Evolutionary conservation across 169 alveolate species (phyloP).

Genomic region (Cryptosporidium felis): DNA sequence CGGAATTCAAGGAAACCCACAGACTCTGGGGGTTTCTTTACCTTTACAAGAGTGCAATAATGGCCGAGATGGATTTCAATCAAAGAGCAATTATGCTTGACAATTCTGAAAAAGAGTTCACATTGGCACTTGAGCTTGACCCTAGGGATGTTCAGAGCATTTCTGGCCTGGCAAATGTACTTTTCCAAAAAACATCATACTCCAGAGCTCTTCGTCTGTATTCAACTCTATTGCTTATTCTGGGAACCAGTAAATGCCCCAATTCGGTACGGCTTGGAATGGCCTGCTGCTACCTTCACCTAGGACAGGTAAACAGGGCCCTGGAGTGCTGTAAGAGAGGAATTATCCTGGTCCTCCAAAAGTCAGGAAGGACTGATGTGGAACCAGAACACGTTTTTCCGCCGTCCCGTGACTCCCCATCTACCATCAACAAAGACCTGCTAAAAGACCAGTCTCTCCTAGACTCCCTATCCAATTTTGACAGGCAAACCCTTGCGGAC

Average conservation of each 20-base stretch:
- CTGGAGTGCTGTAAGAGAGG: slow-evolving; percentile 57
- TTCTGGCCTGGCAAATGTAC: slow-evolving; percentile 56
- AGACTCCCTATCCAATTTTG: background rate
- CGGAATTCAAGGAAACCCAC: slow-evolving; percentile 1
- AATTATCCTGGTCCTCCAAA: no score
- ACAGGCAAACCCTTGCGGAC: slow-evolving; percentile 26
- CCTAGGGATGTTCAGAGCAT: slow-evolving; percentile 19
- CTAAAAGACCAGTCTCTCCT: background rate
- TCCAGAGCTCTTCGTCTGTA: slow-evolving; percentile 15
- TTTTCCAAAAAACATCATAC: background rate
- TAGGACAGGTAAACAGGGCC: background rate
- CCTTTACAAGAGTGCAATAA: slow-evolving; percentile 15
- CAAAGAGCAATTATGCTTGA: background rate
- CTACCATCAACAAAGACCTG: background rate
- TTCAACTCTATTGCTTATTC: slow-evolving; percentile 1
- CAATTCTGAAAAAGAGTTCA: slow-evolving; percentile 24
- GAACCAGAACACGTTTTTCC: background rate
- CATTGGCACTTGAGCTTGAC: background rate
- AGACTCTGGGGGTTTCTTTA: slow-evolving; percentile 39
- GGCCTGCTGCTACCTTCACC: slow-evolving; percentile 45
- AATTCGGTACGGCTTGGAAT: slow-evolving; percentile 38
- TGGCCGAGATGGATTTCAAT: background rate
- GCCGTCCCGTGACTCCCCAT: no score
- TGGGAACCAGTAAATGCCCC: slow-evolving; percentile 49
- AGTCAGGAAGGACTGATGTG: background rate